Base-by-base conservation (phyloP, 164 flowering plant genomes). In the Pachysandra terminalis region DNA sequence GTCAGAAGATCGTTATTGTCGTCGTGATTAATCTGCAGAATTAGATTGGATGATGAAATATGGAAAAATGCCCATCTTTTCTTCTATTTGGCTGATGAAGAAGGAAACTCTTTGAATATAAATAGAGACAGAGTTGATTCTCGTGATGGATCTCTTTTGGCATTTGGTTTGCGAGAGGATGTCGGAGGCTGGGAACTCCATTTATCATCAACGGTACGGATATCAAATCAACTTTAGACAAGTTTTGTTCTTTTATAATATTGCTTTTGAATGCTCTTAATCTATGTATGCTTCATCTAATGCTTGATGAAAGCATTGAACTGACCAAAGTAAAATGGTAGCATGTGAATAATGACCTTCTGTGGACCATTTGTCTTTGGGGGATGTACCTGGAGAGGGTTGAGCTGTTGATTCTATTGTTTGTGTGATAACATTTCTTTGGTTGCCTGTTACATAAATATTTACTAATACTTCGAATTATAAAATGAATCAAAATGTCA, bases 21-120 rank as follows among this genome's bases (percentile, higher is more conserved):
- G 24, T 57, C 66, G 32, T 68, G 66, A 45, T 65, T 23, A n/a
- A 45, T 68, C 65, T 25, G 51, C 86, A 84, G 85, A 63, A 76
- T 80, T 54, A 56, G 49, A 56, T 59, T 68, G 71, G 76, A 78
- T 71, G 87, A 82, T 16, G 89, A 85, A 68, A 63, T 71, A 63
- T 64, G n/a, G 86, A 70, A 74, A 59, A 76, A 26, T 70, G 88
- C 71, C 22, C 94, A 95, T 79, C 78, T 92, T 55, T 95, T 92
- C 81, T 95, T 95, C 82, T 95, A 95, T 74, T 65, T 92, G 83
- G 96, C 91, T 57, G 97, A 95, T 84, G 99, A 95, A 79, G 88
- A 71, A 69, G 94, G 86, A 49, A 84, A 81, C 79, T 73, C 79
- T 73, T 70, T 90, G 22, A 81, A 68, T 62, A 68, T 89, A 71